Percentiles rank a stretch among this genome's conserved stretches.
Conservation (phyloP, 2,329 filamentous ascomycete species). For the Escovopsis weberi region DNA sequence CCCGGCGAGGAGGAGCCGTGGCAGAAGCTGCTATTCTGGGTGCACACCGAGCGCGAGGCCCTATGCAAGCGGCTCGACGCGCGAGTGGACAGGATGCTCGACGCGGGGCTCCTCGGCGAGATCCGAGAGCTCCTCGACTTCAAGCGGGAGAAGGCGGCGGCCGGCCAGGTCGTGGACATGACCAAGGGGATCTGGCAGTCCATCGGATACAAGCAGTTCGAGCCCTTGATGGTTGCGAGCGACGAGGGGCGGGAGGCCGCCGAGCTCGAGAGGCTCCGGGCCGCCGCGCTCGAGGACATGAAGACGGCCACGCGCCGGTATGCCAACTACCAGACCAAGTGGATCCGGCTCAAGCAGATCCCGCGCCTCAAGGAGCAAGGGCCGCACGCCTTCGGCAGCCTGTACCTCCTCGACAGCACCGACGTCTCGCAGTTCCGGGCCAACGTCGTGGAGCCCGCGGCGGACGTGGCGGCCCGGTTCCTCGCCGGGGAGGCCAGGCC, state of each 20-base stretch:
- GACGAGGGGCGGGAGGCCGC: constrained; percentile 12
- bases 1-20: constrained; percentile 17
- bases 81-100: constrained; percentile 75
- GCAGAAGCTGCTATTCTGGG: constrained; percentile 68
- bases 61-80: constrained; percentile 57
- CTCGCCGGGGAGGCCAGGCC: constrained; percentile 42
- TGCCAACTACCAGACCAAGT: constrained; percentile 67
- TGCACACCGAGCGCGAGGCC: constrained; percentile 56
- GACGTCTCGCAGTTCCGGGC: constrained; percentile 46
- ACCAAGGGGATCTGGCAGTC: constrained; percentile 88
- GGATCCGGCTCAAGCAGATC: constrained; percentile 75
- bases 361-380: constrained; percentile 46
- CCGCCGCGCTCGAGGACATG: constrained; percentile 54
- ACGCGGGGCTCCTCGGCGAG: constrained; percentile 35
- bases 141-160: constrained; percentile 18
- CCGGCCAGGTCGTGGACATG: constrained; percentile 48
- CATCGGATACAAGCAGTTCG: constrained; percentile 89
- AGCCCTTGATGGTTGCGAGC: constrained; percentile 47
- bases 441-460: constrained; percentile 51
- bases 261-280: constrained; percentile 41
- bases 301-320: constrained; percentile 80
- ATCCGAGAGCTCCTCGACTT: constrained; percentile 30
- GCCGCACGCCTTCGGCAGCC: constrained; percentile 33
- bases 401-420: constrained; percentile 75
- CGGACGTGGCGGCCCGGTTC: constrained; percentile 47